These are phyloP conservation scores for Aspergillus puulaauensis DNA, from an alignment of 2,329 filamentous ascomycete genomes.

Conservation along the genomic window DNA sequence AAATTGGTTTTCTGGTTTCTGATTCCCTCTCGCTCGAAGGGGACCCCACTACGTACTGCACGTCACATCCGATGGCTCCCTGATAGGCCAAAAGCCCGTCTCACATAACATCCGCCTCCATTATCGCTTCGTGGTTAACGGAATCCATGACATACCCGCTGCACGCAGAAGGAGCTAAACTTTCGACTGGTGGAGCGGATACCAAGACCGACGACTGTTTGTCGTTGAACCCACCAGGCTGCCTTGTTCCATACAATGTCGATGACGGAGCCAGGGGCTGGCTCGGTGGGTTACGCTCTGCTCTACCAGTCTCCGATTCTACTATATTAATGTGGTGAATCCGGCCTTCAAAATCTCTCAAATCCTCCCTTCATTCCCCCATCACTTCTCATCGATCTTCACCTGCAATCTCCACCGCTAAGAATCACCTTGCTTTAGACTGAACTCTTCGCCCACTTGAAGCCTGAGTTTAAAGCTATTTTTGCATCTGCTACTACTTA, in stretches of 20 bases:
- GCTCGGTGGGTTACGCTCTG: constrained; percentile 4
- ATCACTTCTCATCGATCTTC: neutral
- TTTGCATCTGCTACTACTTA: neutral
- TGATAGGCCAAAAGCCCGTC: neutral
- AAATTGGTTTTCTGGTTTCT: neutral
- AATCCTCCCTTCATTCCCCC: neutral
- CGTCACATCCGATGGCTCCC: neutral
- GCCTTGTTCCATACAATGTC: constrained; percentile 14
- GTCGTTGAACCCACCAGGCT: constrained; percentile 2
- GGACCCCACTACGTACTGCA: neutral
- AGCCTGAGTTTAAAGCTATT: neutral
- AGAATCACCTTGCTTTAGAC: neutral
- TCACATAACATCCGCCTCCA: neutral
- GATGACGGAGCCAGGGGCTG: constrained; percentile 20
- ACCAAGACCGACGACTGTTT: neutral
- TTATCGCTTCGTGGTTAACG: neutral
- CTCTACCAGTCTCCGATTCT: constrained; percentile 3
- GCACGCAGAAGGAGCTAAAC: neutral
- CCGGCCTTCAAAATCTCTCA: constrained; percentile 3
- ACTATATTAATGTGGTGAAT: constrained; percentile 16
- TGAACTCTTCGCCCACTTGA: neutral
- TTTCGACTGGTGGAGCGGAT: constrained; percentile 11
- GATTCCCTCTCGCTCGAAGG: neutral
- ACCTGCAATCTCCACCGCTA: constrained; percentile 1
- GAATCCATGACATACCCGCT: neutral